Base-by-base conservation (phyloP, 177 flowering plant species). In the Telopea speciosissima region DNA sequence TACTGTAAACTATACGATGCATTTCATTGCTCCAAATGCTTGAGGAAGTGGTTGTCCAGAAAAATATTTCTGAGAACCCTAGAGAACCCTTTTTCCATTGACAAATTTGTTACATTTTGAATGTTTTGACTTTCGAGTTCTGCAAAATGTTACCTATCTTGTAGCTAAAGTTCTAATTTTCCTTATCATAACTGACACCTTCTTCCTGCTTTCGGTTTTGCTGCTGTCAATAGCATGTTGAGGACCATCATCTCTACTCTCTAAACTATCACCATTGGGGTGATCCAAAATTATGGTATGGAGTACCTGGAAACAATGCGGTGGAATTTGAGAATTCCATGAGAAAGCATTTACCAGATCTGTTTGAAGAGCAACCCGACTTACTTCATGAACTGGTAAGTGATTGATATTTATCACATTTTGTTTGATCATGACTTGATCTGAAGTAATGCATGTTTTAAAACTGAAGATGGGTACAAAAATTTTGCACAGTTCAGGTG, bases 211-310 rank as follows among this genome's bases (percentile, higher is more conserved):
- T 24, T 68, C 68, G 23, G 68, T 69, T 31, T 63, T 67, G 19
- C 73, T 8, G 22, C 66, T 71, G 72, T 49, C 49, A 71, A 78
- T 82, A 92, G 97, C 97, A 92, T 85, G 97, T 92, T 33, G 97
- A 92, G 76, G 97, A 92, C 71, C 96, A 92, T 74, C 97, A 90
- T 74, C 82, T 92, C 25, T 92, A 92, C 78, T 92, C 97, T 7
- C 78, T 92, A 44, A 92, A 92, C 78, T 90, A 89, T 78, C 61
- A 84, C 7, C 97, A 92, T 73, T 88, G 81, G 82, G 97, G 97
- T 45, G 97, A 86, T 73, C 90, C 94, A 73, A 92, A 92, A 80
- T 42, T 92, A 61, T 92, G 97, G 97, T 92, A 89, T 84, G 96
- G 97, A 49, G 85, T 92, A 23, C 94, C 97, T 28, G 91, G 88